phyloP scores from a whole-genome alignment of 768 basidiomycete genomes.

The Tricholoma furcatifolium region DNA sequence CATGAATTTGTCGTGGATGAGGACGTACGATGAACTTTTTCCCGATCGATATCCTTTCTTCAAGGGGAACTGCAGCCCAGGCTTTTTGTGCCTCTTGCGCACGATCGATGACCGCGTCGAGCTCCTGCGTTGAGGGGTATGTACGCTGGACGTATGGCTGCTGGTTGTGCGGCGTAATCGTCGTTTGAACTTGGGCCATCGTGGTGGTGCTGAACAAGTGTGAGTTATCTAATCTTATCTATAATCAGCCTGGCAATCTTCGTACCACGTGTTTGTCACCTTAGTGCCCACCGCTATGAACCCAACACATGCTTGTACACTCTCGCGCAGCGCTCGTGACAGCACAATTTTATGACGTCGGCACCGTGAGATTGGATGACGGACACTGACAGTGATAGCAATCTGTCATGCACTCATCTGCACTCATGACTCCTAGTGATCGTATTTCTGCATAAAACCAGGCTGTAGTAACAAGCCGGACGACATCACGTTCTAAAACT shows the following conservation, averaged over 20 bases:
- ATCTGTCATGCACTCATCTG: no score
- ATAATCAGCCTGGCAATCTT: not conserved
- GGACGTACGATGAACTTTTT: slow-evolving; percentile 37
- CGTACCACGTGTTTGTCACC: no score
- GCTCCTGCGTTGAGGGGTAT: slow-evolving; percentile 59
- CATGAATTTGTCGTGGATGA: not conserved
- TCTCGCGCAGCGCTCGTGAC: no score
- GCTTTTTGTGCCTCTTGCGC: slow-evolving; percentile 67
- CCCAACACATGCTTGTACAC: no score
- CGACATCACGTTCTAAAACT: no score
- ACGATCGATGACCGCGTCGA: slow-evolving; percentile 57
- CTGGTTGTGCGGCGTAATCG: slow-evolving; percentile 81
- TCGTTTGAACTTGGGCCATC: slow-evolving; percentile 60
- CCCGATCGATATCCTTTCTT: slow-evolving; percentile 68
- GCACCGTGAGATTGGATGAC: no score
- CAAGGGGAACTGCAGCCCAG: slow-evolving; percentile 74
- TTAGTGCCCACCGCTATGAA: no score
- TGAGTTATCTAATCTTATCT: slow-evolving; percentile 20
- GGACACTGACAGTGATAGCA: no score
- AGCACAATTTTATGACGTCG: no score
- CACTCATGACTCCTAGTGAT: no score
- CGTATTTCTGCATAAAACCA: no score
- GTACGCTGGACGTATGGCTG: slow-evolving; percentile 62
- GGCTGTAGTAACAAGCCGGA: no score
- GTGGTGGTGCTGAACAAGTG: slow-evolving; percentile 14